Conservation (phyloP, 140 eudicot species). For the Flaveria floridana region DNA sequence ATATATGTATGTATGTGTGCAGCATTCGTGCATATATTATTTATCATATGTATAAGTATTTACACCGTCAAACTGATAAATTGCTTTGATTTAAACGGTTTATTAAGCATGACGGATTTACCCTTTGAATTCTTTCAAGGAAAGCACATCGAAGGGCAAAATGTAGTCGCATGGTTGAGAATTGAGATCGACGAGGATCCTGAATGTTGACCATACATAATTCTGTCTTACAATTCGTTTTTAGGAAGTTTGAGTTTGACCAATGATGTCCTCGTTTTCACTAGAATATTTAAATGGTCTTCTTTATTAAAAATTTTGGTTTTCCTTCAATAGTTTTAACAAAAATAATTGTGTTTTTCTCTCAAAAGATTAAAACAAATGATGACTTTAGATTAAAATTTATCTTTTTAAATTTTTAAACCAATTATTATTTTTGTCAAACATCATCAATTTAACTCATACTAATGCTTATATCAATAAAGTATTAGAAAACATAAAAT, state of each 20-base stretch:
- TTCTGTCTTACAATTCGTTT: background rate
- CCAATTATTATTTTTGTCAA: no score
- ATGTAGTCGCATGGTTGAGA: background rate
- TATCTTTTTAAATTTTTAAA: no score
- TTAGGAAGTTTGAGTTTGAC: conserved; percentile 11
- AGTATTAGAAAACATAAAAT: background rate
- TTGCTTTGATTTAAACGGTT: no score
- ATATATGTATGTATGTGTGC: no score
- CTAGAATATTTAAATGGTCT: background rate
- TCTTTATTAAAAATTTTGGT: background rate
- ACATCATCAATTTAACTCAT: no score
- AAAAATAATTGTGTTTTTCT: no score
- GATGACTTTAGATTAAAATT: no score
- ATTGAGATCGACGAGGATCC: background rate
- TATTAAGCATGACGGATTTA: background rate
- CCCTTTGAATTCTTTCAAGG: background rate
- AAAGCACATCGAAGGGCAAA: background rate
- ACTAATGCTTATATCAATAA: background rate
- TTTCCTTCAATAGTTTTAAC: no score
- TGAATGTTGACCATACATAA: conserved; percentile 7
- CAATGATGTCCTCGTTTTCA: background rate
- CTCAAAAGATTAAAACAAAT: no score
- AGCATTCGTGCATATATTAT: no score
- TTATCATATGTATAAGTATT: no score
- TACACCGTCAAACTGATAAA: background rate